Percentiles rank a stretch among this genome's conserved stretches.
phyloP scores from a whole-genome alignment of 2,329 filamentous ascomycete species.

The Aspergillus sp. region DNA sequence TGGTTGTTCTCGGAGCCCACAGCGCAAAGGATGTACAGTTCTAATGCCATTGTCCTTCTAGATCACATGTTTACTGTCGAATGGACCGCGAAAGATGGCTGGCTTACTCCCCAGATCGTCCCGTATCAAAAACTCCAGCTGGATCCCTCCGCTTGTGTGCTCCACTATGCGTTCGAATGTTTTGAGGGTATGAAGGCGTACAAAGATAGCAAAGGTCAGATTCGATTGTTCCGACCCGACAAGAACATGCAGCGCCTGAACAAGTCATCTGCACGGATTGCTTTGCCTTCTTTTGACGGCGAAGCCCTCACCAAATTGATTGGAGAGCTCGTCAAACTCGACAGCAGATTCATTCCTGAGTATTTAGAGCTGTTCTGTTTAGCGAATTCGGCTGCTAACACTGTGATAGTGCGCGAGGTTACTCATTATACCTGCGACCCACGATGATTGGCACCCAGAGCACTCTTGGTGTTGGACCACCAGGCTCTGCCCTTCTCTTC shows the following conservation, averaged over 20 bases:
- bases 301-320: slow-evolving; percentile 78
- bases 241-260: slow-evolving; percentile 97
- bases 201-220: slow-evolving; percentile 74
- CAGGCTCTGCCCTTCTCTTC: slow-evolving; percentile 86
- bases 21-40: not conserved
- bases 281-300: slow-evolving; percentile 80
- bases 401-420: slow-evolving; percentile 62
- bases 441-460: slow-evolving; percentile 97
- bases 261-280: slow-evolving; percentile 86
- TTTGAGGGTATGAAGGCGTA: slow-evolving; percentile 99
- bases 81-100: slow-evolving; percentile 84
- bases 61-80: slow-evolving; percentile 97
- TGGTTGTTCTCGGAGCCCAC: not conserved
- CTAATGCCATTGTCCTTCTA: slow-evolving; percentile 41
- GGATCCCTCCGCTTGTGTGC: slow-evolving; percentile 93
- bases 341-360: slow-evolving; percentile 86
- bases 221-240: slow-evolving; percentile 89
- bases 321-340: slow-evolving; percentile 73
- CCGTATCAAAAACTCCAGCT: slow-evolving; percentile 97
- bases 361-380: slow-evolving; percentile 38
- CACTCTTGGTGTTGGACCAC: slow-evolving; percentile 89
- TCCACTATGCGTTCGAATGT: slow-evolving; percentile 97
- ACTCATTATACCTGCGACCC: slow-evolving; percentile 91
- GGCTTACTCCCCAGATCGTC: slow-evolving; percentile 77
- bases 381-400: not conserved